Evolutionary conservation across 192 early-diverging fungal genomes (phyloP).

Genomic region (Coemansia sp.): DNA sequence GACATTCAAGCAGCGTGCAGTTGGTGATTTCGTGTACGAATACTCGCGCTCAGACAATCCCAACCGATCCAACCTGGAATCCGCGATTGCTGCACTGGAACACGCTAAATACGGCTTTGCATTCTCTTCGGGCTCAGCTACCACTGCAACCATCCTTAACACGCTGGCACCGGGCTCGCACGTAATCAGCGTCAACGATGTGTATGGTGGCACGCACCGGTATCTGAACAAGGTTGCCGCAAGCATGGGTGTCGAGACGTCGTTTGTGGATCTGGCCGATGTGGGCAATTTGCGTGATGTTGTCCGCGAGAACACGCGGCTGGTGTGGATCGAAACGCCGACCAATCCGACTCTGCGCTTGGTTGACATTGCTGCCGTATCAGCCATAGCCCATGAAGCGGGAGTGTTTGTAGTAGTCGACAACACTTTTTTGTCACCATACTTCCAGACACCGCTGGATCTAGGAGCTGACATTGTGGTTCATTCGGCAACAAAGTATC

Average conservation of each 20-base stretch:
- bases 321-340: constrained; percentile 86
- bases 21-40: constrained; percentile 88
- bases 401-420: constrained; percentile 72
- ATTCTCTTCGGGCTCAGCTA: constrained; percentile 80
- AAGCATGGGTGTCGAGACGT: constrained; percentile 61
- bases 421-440: constrained; percentile 86
- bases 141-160: constrained; percentile 77
- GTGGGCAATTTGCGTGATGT: constrained; percentile 61
- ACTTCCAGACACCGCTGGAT: constrained; percentile 85
- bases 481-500: constrained; percentile 97
- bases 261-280: constrained; percentile 77
- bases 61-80: constrained; percentile 71
- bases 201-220: constrained; percentile 87
- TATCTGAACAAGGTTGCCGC: constrained; percentile 83
- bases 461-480: constrained; percentile 97
- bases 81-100: constrained; percentile 90
- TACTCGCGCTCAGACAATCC: constrained; percentile 84
- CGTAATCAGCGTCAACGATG: constrained; percentile 83
- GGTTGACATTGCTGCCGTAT: constrained; percentile 73
- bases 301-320: constrained; percentile 70
- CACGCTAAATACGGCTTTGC: constrained; percentile 82
- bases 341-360: constrained; percentile 84
- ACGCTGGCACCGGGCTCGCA: constrained; percentile 68
- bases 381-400: constrained; percentile 61
- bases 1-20: constrained; percentile 89